Evolutionary conservation across 805 yeast genomes (phyloP).

Genomic region (Saturnispora serradocipensis): DNA sequence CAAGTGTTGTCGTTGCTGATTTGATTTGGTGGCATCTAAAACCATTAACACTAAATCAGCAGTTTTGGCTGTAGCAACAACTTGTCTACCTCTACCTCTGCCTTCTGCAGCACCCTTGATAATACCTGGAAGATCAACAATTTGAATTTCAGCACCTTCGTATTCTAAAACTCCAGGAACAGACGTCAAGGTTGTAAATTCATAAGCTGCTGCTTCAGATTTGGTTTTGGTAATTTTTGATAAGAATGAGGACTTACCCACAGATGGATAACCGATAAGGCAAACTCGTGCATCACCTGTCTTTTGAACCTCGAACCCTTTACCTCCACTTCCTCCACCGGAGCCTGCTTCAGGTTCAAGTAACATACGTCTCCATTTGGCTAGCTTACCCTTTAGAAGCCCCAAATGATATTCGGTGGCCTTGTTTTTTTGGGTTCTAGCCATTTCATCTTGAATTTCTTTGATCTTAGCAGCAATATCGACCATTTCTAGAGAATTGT

Average conservation of each 20-base stretch:
- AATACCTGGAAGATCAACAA: conserved; percentile 96
- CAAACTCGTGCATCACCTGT: conserved; percentile 96
- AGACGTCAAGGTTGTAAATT: conserved; percentile 91
- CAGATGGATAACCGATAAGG: conserved; percentile 94
- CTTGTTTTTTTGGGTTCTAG: conserved; percentile 92
- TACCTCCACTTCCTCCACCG: conserved; percentile 49
- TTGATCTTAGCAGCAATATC: conserved; percentile 59
- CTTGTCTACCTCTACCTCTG: conserved; percentile 96
- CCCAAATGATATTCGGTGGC: conserved; percentile 98
- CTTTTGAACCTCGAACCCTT: conserved; percentile 89
- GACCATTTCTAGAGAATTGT: conserved; percentile 18
- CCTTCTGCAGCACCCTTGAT: conserved; percentile 96
- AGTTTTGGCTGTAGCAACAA: conserved; percentile 91
- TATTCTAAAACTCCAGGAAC: conserved; percentile 94
- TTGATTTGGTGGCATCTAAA: conserved; percentile 89
- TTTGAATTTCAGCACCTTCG: conserved; percentile 94
- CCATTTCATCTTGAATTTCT: conserved; percentile 86
- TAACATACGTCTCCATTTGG: conserved; percentile 83
- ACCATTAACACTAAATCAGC: conserved; percentile 91
- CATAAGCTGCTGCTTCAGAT: conserved; percentile 90
- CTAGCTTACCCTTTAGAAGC: conserved; percentile 86
- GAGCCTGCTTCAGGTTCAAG: conserved; percentile 82
- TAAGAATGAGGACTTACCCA: conserved; percentile 88
- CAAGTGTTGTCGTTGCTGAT: conserved; percentile 76
- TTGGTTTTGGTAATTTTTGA: conserved; percentile 88